Conservation (phyloP, 257 asterid genomes). For the Nicotiana sylvestris region DNA sequence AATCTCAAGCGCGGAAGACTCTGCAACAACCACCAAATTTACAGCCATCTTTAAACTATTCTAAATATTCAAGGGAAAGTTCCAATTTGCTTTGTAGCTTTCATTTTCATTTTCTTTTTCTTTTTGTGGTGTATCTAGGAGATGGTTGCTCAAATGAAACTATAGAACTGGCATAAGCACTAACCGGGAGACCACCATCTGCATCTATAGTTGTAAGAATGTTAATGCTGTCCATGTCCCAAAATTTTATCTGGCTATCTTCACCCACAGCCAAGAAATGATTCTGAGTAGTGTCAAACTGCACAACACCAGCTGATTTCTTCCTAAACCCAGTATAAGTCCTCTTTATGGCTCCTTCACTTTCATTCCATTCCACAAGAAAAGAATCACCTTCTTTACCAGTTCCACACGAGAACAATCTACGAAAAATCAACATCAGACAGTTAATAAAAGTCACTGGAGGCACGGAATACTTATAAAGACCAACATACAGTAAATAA, state of each 20-base stretch:
- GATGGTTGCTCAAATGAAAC: not conserved
- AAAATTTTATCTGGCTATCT: conserved; percentile 87
- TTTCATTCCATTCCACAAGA: conserved; percentile 98
- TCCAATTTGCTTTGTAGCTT: not conserved
- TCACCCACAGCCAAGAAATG: conserved; percentile 96
- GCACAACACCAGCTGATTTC: conserved; percentile 77
- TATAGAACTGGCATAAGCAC: conserved; percentile 20
- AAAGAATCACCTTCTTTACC: conserved; percentile 94
- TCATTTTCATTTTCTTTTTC: not conserved
- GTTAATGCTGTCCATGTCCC: conserved; percentile 91
- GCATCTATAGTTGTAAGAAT: conserved; percentile 66
- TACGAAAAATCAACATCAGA: conserved; percentile 24
- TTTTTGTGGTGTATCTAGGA: not conserved
- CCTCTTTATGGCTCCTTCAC: conserved; percentile 97
- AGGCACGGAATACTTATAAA: not conserved
- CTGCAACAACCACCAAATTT: conserved; percentile 35
- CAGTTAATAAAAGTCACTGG: not conserved
- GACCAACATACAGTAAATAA: conserved; percentile 1
- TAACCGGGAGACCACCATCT: conserved; percentile 91
- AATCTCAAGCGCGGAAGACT: conserved; percentile 84
- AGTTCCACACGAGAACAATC: conserved; percentile 98
- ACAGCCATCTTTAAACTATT: not conserved
- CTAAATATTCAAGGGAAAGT: not conserved
- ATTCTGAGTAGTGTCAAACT: conserved; percentile 90
- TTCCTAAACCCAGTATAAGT: conserved; percentile 79